These are phyloP conservation scores for Fusarium beomiforme DNA, from an alignment of 2,329 filamentous ascomycete genomes.

Conservation along the genomic window DNA sequence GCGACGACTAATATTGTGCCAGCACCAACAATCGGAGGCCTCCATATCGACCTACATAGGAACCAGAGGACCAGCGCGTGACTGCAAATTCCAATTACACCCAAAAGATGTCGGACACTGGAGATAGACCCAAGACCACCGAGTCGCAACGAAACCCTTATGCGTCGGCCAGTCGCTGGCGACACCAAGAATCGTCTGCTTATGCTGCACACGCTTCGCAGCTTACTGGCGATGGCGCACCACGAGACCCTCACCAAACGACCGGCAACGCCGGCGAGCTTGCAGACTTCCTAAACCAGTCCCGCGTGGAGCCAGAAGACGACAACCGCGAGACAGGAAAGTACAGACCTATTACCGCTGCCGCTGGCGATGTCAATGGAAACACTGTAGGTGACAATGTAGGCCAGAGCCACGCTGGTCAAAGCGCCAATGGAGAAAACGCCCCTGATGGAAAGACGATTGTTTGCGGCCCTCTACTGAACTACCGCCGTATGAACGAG, in stretches of 20 bases:
- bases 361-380: constrained; percentile 43
- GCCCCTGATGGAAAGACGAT: constrained; percentile 65
- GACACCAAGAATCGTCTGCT: constrained; percentile 70
- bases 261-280: constrained; percentile 60
- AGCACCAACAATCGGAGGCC: constrained; percentile 22
- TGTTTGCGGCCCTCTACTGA: constrained; percentile 77
- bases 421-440: constrained; percentile 23
- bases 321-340: constrained; percentile 47
- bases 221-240: constrained; percentile 36
- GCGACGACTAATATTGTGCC: constrained; percentile 16
- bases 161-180: constrained; percentile 67
- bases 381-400: constrained; percentile 13
- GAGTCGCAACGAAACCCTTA: constrained; percentile 60
- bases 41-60: constrained; percentile 6
- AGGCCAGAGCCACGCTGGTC: constrained; percentile 45
- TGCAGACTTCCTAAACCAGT: constrained; percentile 65
- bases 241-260: constrained; percentile 47
- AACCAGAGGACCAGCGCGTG: neutral
- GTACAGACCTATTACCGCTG: constrained; percentile 62
- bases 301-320: constrained; percentile 57
- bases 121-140: constrained; percentile 39
- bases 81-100: neutral
- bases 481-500: constrained; percentile 80
- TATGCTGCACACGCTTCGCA: constrained; percentile 61
- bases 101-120: constrained; percentile 38